Evolutionary conservation across 306 rosid species (phyloP), one percentile per base, ranked within the genome.

Genomic region (Fragaria iinumae): DNA sequence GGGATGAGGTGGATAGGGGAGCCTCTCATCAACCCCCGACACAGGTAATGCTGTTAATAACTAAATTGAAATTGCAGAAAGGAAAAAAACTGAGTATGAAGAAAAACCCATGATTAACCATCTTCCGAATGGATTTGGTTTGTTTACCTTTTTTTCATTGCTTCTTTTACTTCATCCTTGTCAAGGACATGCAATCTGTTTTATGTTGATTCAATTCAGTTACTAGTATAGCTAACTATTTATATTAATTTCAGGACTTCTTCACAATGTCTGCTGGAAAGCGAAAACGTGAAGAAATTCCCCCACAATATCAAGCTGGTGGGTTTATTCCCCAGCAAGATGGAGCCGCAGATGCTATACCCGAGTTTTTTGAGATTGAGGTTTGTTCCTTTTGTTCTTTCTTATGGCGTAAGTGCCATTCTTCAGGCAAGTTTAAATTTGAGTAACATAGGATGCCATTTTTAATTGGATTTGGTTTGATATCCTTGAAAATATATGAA

Each of bases 311-410:
- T 90, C 93, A 81, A 38, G 56, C 90, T 75, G 86, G 90, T 81
- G 98, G 96, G 62, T 91, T 86, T 85, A 81, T 93, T 71, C 99
- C 99, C 21, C 99, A 96, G 88, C 99, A 96, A 88, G 99, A 96
- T 87, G 99, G 99, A 80, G 93, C 98, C 71, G 96, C 94, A 80
- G 99, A 91, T 87, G 80, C 81, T 34, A 50, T 83, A 4, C 75
- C 89, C 38, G 84, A 80, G 64, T 71, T 68, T 80, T 91, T 93
- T 81, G 91, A 96, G 86, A 85, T 88, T 79, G 99, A 96, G 97
- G 99, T 91, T 67, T 66, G 70, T 66, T 65, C 43, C 17, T 65
- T 66, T 20, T 39, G 14, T 66, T 36, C 47, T 65, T 18, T 14
- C 2, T 16, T 43, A 34, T 34, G 44, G 44, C 69, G 21, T 3